These are phyloP conservation scores for Rubia yunnanensis DNA, from an alignment of 257 asterid genomes.

Conservation along the genomic window DNA sequence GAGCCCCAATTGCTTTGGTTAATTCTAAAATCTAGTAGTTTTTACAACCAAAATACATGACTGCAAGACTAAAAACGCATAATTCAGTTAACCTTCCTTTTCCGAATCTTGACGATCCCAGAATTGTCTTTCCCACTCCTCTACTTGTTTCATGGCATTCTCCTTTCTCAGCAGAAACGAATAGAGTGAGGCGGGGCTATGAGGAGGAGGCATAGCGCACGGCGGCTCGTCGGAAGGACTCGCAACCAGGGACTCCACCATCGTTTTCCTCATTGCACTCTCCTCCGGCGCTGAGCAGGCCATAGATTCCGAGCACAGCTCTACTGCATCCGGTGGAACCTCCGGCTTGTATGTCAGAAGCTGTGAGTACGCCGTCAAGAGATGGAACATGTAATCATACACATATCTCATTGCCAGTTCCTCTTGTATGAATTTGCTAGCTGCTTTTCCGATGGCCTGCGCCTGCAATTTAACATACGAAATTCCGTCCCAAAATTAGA, in stretches of 20 bases:
- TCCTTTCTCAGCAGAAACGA: constrained; percentile 32
- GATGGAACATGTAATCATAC: constrained; percentile 82
- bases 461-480: constrained; percentile 35
- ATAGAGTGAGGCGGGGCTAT: constrained; percentile 41
- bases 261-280: constrained; percentile 45
- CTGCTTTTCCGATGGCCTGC: constrained; percentile 53
- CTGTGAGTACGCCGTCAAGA: constrained; percentile 55
- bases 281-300: constrained; percentile 40
- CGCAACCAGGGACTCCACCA: constrained; percentile 49
- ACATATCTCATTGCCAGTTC: constrained; percentile 53
- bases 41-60: too few species aligned
- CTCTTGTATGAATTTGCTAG: constrained; percentile 46
- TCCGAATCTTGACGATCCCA: constrained; percentile 30
- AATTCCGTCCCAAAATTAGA: too few species aligned
- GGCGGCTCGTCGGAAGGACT: constrained; percentile 37
- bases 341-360: constrained; percentile 65
- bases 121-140: constrained; percentile 51
- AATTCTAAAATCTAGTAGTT: too few species aligned
- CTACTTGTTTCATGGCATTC: constrained; percentile 45
- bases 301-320: constrained; percentile 64
- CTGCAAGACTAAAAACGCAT: too few species aligned
- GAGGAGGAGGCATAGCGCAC: constrained; percentile 70
- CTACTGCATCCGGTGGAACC: constrained; percentile 40
- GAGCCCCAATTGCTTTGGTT: too few species aligned
- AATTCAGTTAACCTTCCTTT: too few species aligned